These are phyloP conservation scores for Penium margaritaceum DNA, from an alignment of 139 green algal species.

Conservation along the genomic window DNA sequence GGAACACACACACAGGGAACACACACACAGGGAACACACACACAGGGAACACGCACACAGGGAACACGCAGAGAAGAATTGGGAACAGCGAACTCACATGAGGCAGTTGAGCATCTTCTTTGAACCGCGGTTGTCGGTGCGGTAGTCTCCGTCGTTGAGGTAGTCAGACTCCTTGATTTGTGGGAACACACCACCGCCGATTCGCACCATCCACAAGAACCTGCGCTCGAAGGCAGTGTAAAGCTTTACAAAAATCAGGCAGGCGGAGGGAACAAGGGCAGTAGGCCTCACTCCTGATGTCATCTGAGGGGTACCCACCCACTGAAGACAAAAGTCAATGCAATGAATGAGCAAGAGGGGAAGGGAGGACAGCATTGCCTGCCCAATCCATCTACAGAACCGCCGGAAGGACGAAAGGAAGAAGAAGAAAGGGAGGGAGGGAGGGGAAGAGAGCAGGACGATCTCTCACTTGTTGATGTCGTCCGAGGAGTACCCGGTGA, in stretches of 20 bases:
- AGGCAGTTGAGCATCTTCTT: slow-evolving; percentile 41
- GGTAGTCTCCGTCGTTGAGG: slow-evolving; percentile 68
- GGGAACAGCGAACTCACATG: too few relatives aligned
- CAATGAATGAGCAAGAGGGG: background rate
- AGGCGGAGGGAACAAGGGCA: too few relatives aligned
- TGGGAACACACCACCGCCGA: slow-evolving; percentile 47
- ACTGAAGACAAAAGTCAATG: too few relatives aligned
- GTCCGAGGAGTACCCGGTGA: slow-evolving; percentile 45
- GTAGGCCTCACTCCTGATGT: too few relatives aligned
- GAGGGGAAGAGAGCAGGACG: background rate
- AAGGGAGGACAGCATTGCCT: background rate
- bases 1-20: too few relatives aligned
- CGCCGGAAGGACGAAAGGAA: background rate
- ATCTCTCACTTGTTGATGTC: slow-evolving; percentile 53
- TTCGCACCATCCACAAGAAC: slow-evolving; percentile 52
- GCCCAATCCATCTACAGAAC: too few relatives aligned
- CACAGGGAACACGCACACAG: too few relatives aligned
- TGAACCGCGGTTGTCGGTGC: slow-evolving; percentile 61
- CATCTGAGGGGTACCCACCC: too few relatives aligned
- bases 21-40: too few relatives aligned
- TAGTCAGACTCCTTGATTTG: slow-evolving; percentile 77
- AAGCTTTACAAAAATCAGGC: too few relatives aligned
- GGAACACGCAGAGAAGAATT: too few relatives aligned
- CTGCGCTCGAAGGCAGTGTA: slow-evolving; percentile 15
- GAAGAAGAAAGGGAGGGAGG: background rate